Conservation (phyloP, 2,329 filamentous ascomycete genomes). For the Stachybotrys chartarum region DNA sequence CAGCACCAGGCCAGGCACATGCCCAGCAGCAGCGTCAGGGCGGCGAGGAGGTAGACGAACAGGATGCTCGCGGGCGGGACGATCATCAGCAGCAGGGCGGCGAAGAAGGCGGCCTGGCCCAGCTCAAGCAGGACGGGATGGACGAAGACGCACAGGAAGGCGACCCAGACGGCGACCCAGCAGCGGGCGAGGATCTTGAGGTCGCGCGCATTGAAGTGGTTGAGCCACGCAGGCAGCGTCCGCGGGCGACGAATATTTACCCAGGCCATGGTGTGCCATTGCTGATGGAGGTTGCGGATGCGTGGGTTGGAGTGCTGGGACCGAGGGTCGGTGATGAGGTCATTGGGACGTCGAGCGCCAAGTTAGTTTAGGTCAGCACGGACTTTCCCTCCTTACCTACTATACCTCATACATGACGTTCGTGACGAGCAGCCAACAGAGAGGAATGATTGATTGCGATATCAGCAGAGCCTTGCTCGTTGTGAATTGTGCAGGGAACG, state of each 20-base stretch:
- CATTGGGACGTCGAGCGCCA: not conserved
- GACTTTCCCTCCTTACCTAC: no score
- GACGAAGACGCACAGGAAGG: slow-evolving; percentile 39
- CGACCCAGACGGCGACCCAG: slow-evolving; percentile 36
- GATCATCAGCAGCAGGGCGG: slow-evolving; percentile 31
- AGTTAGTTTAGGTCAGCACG: no score
- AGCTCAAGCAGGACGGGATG: slow-evolving; percentile 29
- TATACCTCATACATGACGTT: no score
- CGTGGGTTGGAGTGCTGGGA: not conserved
- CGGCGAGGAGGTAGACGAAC: slow-evolving; percentile 34
- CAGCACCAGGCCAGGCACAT: slow-evolving; percentile 42
- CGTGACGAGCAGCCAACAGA: no score
- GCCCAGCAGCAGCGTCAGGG: slow-evolving; percentile 34
- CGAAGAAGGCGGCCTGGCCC: slow-evolving; percentile 39
- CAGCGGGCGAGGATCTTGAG: slow-evolving; percentile 40
- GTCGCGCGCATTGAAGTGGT: slow-evolving; percentile 40
- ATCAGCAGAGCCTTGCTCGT: no score
- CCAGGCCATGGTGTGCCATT: not conserved
- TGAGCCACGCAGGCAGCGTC: slow-evolving; percentile 23
- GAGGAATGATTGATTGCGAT: no score
- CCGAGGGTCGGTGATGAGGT: not conserved
- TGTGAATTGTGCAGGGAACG: no score
- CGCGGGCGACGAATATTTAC: not conserved
- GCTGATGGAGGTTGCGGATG: not conserved
- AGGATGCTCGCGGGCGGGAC: slow-evolving; percentile 37